A percentile compares a stretch with the other conserved stretches of the same genome.
phyloP scores from a whole-genome alignment of 2,329 filamentous ascomycete genomes.

The Metarhizium brunneum region DNA sequence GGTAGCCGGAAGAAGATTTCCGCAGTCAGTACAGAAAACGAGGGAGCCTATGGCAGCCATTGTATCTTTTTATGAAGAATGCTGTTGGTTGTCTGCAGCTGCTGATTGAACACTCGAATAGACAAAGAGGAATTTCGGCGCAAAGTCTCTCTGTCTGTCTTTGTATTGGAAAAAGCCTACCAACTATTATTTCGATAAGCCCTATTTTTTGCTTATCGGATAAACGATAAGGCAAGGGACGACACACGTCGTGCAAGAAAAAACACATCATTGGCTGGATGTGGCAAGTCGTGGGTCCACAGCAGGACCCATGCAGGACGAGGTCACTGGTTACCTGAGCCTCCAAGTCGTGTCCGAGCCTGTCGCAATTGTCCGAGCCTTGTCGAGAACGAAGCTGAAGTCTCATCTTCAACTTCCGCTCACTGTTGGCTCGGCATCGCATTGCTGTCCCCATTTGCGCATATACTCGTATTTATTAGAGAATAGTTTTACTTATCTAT shows the following conservation, averaged over 20 bases:
- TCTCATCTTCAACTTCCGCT: not conserved
- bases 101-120: not conserved
- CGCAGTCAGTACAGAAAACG: conserved; percentile 88
- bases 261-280: conserved; percentile 8
- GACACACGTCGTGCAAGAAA: conserved; percentile 12
- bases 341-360: not conserved
- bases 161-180: not conserved
- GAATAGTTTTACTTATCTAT: not conserved
- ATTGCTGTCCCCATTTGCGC: not conserved
- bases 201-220: conserved; percentile 12
- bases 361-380: not conserved
- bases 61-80: not conserved
- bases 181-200: not conserved
- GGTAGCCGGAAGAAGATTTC: conserved; percentile 76
- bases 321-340: not conserved
- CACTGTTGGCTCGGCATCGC: not conserved
- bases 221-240: conserved; percentile 19
- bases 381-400: not conserved
- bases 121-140: not conserved
- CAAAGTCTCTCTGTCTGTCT: not conserved
- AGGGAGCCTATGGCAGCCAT: conserved; percentile 90
- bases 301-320: not conserved
- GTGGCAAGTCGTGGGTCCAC: not conserved
- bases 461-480: not conserved
- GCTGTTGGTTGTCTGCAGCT: not conserved